phyloP scores from a whole-genome alignment of 805 yeast species.

The Candida peoriensis region DNA sequence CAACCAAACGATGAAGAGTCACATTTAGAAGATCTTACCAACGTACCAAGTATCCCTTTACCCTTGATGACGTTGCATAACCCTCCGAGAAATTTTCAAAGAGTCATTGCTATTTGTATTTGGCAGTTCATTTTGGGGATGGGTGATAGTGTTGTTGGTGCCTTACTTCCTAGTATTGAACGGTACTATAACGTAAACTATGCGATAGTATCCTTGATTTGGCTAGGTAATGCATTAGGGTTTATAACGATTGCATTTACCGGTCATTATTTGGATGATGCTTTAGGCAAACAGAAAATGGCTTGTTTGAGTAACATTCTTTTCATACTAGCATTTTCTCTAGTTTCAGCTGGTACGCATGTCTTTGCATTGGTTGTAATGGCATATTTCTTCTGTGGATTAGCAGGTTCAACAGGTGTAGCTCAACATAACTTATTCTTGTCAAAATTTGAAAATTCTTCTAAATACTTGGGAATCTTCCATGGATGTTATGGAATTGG shows the following conservation, averaged over 20 bases:
- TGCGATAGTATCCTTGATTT: slow-evolving; percentile 50
- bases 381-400: slow-evolving; percentile 54
- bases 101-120: slow-evolving; percentile 35
- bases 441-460: slow-evolving; percentile 36
- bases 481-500: slow-evolving; percentile 66
- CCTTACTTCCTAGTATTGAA: slow-evolving; percentile 52
- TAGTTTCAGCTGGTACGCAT: slow-evolving; percentile 41
- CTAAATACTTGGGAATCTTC: slow-evolving; percentile 45
- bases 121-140: slow-evolving; percentile 42
- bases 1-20: no score
- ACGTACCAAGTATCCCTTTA: no score
- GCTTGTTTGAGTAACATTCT: slow-evolving; percentile 34
- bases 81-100: slow-evolving; percentile 39
- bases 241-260: slow-evolving; percentile 44
- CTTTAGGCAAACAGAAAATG: slow-evolving; percentile 36
- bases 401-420: slow-evolving; percentile 45
- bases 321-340: slow-evolving; percentile 36
- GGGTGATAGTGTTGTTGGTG: slow-evolving; percentile 57
- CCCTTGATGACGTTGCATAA: slow-evolving; percentile 37
- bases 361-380: slow-evolving; percentile 42
- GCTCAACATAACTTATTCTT: slow-evolving; percentile 50
- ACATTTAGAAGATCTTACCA: no score
- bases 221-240: slow-evolving; percentile 57
- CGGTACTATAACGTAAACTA: slow-evolving; percentile 41
- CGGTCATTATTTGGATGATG: slow-evolving; percentile 38